These are phyloP conservation scores for Phialocephala sp. DNA, from an alignment of 2,329 filamentous ascomycete species.

Conservation along the genomic window DNA sequence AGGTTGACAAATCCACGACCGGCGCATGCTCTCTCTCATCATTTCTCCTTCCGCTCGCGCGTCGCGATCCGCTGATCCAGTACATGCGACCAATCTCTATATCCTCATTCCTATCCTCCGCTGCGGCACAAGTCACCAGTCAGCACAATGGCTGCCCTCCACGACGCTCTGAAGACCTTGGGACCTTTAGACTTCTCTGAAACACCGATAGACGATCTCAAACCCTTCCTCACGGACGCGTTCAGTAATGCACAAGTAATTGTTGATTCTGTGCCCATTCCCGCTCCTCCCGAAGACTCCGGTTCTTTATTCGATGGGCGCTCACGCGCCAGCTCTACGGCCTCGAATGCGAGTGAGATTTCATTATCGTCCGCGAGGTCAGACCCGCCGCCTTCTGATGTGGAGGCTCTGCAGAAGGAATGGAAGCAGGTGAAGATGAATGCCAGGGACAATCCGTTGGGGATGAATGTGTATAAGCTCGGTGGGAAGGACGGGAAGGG, in stretches of 20 bases:
- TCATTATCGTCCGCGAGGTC: conserved; percentile 56
- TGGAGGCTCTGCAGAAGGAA: conserved; percentile 73
- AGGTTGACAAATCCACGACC: neutral
- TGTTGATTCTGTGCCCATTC: conserved; percentile 75
- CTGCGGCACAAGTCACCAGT: neutral
- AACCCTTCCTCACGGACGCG: conserved; percentile 60
- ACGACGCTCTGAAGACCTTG: conserved; percentile 63
- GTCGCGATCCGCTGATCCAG: neutral
- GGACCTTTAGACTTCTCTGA: conserved; percentile 60
- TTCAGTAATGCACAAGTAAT: conserved; percentile 73
- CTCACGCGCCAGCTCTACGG: conserved; percentile 58
- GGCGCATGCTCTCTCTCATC: neutral
- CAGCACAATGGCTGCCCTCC: conserved; percentile 57
- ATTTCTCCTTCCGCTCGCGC: neutral
- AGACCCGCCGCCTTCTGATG: conserved; percentile 46
- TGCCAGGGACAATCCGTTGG: conserved; percentile 74
- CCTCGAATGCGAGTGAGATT: conserved; percentile 55
- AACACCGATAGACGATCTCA: conserved; percentile 53
- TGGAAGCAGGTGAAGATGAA: conserved; percentile 84
- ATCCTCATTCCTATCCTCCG: neutral
- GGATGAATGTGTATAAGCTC: conserved; percentile 81
- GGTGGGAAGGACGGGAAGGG: conserved; percentile 80
- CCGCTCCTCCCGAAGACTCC: conserved; percentile 52
- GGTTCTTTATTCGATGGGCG: conserved; percentile 53
- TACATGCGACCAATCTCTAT: conserved; percentile 5